Conservation (phyloP, 75 land plant genomes). For the Cunninghamia lanceolata region DNA sequence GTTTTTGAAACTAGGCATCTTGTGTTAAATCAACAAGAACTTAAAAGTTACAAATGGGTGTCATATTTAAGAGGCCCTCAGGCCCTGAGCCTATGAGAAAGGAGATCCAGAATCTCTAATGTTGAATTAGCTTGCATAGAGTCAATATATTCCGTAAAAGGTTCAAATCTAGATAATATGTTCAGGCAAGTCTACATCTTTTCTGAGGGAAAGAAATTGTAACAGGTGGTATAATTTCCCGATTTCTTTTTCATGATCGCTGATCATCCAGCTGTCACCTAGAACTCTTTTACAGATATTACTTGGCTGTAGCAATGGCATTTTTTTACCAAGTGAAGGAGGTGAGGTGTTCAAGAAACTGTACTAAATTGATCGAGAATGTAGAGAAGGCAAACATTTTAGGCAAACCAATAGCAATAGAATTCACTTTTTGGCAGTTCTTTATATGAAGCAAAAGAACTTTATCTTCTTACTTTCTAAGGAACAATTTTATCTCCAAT, state of each 20-base stretch:
- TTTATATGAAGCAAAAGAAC: background rate
- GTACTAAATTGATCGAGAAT: background rate
- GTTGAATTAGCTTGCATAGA: background rate
- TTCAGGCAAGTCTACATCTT: background rate
- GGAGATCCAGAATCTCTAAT: background rate
- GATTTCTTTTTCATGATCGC: background rate
- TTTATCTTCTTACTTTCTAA: conserved; percentile 1
- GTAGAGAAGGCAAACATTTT: background rate
- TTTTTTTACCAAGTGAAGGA: background rate
- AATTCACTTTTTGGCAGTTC: background rate
- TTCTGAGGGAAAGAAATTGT: background rate
- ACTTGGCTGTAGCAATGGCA: background rate
- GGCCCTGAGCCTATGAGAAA: background rate
- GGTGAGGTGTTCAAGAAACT: background rate
- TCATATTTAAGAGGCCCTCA: background rate
- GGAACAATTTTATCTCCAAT: background rate
- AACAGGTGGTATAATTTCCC: background rate
- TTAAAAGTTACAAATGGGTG: too few relatives aligned
- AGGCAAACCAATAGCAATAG: background rate
- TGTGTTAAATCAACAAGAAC: background rate
- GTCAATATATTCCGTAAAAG: background rate
- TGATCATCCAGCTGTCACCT: background rate
- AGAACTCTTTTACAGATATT: too few relatives aligned
- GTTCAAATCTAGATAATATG: background rate
- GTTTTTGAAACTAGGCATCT: background rate